These are phyloP conservation scores for Vanrija sp. DNA, from an alignment of 1,284 basidiomycete genomes.

Conservation along the genomic window DNA sequence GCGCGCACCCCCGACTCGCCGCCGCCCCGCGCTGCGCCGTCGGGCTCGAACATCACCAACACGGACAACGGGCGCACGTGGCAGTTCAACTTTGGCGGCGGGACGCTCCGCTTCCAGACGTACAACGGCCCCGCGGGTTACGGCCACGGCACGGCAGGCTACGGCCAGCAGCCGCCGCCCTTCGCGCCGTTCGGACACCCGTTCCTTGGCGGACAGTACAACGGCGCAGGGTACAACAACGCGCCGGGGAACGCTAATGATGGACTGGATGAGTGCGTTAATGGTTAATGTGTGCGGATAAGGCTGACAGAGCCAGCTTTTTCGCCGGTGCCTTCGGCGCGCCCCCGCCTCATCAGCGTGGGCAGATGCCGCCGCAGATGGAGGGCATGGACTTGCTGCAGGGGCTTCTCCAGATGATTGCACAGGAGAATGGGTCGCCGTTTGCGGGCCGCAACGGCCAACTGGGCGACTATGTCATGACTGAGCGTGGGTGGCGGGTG, in stretches of 20 bases:
- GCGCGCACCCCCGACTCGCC: not conserved
- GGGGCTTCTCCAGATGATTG: constrained; percentile 29
- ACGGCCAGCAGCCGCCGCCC: not conserved
- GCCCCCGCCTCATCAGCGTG: constrained; percentile 1
- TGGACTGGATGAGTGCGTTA: constrained; percentile 10
- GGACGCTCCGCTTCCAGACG: constrained; percentile 3
- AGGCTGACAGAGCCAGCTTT: constrained; percentile 17
- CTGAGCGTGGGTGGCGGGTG: constrained; percentile 27
- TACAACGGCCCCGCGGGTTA: not conserved
- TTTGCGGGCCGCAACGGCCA: constrained; percentile 19
- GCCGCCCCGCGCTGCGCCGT: not conserved
- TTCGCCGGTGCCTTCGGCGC: constrained; percentile 28
- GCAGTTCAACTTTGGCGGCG: constrained; percentile 4
- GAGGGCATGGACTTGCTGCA: constrained; percentile 27
- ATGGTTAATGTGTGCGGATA: not conserved
- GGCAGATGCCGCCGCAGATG: not conserved
- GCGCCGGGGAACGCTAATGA: constrained; percentile 7
- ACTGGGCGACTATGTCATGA: constrained; percentile 46
- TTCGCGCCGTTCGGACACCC: constrained; percentile 2
- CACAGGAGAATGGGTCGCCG: constrained; percentile 26
- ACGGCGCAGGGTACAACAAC: not conserved
- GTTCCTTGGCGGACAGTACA: constrained; percentile 2
- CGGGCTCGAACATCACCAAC: constrained; percentile 2
- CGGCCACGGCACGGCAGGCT: not conserved
- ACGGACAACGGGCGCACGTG: not conserved